Base-by-base conservation (phyloP, 1,284 basidiomycete species). In the Afroboletus lepidellus region DNA sequence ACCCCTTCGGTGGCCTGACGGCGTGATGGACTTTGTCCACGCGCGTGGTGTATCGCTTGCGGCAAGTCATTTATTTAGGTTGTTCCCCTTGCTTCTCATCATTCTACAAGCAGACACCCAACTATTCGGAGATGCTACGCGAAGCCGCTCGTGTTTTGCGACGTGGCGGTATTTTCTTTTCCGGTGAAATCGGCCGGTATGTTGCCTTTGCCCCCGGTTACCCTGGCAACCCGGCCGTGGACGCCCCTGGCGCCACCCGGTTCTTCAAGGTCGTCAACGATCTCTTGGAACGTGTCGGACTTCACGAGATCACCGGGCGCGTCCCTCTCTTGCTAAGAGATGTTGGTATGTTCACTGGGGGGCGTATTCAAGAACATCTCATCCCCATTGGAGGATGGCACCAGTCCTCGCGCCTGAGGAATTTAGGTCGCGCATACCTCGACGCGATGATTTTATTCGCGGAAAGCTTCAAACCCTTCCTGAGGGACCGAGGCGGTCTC, bases 81-180 rank as follows among this genome's bases (percentile, higher is more conserved):
- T 16, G 48, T 50, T 24, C 11, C 32, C 37, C 20, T 21, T 53
- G 23, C 20, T 46, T 55, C 51, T 63, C 48, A 63, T 55, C 46
- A 48, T 62, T 54, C 50, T 27, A 48, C 18, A 42, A 36, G 27
- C 60, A 86, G 84, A 71, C 80, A 15, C 64, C 63, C 29, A 70
- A 81, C 60, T 86, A 81, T 59, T 67, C 68, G 13, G 62, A 59
- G 29, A 68, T 88, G 53, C 60, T 88, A 27, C 63, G 66, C 24
- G 84, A 89, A 64, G 75, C 77, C 16, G 75, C 74, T 9, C 79
- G 87, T 29, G 70, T 88, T 44, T 70, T 89, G 16, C 78, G 81
- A 38, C 78, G 79, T 3, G 81, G 80, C 25, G 86, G 86, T 2
- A 67, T 89, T 15, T 83, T 88, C 64, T 62, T 86, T 16, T 81